These are phyloP conservation scores for Linum lewisii DNA, from an alignment of 345 rosid species.

Conservation along the genomic window DNA sequence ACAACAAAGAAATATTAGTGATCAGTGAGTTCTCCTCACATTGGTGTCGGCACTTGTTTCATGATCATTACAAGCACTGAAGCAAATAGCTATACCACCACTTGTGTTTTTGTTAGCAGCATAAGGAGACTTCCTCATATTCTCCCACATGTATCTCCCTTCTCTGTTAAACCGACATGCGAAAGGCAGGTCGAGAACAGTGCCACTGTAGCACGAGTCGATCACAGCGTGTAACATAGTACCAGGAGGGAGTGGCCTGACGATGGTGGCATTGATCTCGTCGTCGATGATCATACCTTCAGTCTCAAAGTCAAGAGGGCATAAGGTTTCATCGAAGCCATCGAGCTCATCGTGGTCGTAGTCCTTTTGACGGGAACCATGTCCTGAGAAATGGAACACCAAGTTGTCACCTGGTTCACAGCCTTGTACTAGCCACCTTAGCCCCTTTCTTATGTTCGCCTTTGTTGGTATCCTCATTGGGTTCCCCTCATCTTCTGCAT, in stretches of 20 bases:
- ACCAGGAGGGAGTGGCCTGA: slow-evolving; percentile 77
- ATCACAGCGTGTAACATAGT: slow-evolving; percentile 79
- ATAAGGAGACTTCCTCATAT: slow-evolving; percentile 55
- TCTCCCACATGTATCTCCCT: slow-evolving; percentile 68
- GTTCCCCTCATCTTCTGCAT: slow-evolving; percentile 76
- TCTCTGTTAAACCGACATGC: slow-evolving; percentile 78
- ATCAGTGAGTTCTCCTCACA: too few species aligned
- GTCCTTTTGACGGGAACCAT: slow-evolving; percentile 67
- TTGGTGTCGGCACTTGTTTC: slow-evolving; percentile 70
- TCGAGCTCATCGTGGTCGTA: slow-evolving; percentile 62
- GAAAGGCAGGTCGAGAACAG: slow-evolving; percentile 70
- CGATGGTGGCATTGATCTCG: slow-evolving; percentile 71
- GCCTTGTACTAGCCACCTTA: slow-evolving; percentile 63
- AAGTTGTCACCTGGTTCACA: slow-evolving; percentile 76
- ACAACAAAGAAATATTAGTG: slow-evolving; percentile 31
- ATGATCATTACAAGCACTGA: slow-evolving; percentile 86
- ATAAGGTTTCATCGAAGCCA: slow-evolving; percentile 84
- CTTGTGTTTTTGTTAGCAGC: slow-evolving; percentile 86
- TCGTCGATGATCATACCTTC: slow-evolving; percentile 83
- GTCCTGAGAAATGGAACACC: slow-evolving; percentile 85
- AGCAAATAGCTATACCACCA: slow-evolving; percentile 82
- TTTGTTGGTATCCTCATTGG: slow-evolving; percentile 52
- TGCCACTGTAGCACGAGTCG: slow-evolving; percentile 93
- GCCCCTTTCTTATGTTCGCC: slow-evolving; percentile 57
- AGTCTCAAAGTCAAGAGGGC: slow-evolving; percentile 55